A percentile compares a stretch with the other conserved stretches of the same genome.
Evolutionary conservation across 805 yeast genomes (phyloP).

Genomic region (Pichia membranifaciens): DNA sequence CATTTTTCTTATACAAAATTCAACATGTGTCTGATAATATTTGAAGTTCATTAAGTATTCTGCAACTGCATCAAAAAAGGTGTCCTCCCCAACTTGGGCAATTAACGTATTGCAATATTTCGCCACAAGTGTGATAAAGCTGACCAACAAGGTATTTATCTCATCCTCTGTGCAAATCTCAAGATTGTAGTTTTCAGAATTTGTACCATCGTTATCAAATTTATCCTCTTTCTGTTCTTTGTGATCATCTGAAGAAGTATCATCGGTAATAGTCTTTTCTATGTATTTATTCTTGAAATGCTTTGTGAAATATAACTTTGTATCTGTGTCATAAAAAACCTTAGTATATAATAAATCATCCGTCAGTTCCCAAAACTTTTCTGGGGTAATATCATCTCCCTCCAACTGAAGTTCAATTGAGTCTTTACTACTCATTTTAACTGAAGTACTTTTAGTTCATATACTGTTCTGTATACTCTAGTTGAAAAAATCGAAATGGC

Average conservation of each 20-base stretch:
- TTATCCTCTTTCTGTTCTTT: constrained; percentile 2
- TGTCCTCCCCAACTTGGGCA: constrained; percentile 18
- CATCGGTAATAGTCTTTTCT: neutral
- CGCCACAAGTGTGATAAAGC: constrained; percentile 28
- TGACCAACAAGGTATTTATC: constrained; percentile 31
- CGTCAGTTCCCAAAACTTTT: constrained; percentile 30
- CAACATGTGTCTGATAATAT: constrained; percentile 32
- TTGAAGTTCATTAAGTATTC: constrained; percentile 22
- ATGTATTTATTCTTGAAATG: constrained; percentile 11
- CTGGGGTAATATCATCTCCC: constrained; percentile 7
- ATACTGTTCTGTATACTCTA: too few species aligned
- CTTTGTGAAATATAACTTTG: constrained; percentile 21
- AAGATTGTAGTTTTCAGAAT: constrained; percentile 9
- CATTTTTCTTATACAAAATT: constrained; percentile 46
- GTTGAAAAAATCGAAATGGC: too few species aligned
- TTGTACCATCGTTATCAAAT: too few species aligned
- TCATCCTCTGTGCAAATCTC: constrained; percentile 26
- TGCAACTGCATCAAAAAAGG: constrained; percentile 25
- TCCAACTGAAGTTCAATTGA: neutral
- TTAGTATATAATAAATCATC: constrained; percentile 27
- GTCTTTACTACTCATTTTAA: neutral
- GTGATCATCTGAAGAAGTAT: neutral
- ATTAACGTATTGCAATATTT: constrained; percentile 24
- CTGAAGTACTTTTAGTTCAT: neutral
- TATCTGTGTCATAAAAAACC: constrained; percentile 22